Evolutionary conservation across 257 asterid genomes (phyloP), one percentile per base, ranked within the genome.

Genomic region (Vinca minor): DNA sequence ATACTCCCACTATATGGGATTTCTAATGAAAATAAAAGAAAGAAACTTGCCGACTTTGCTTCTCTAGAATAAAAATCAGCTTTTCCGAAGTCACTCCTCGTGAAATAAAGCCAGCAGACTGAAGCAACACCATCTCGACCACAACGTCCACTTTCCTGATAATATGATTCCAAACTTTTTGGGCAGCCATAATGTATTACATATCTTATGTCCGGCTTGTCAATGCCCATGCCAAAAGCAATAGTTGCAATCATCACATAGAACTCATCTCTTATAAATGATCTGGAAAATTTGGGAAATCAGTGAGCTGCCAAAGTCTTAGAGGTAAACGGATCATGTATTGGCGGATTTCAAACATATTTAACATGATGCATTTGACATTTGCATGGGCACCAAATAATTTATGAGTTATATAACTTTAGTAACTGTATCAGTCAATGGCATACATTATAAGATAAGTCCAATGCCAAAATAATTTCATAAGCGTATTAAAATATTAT

Each of bases 191-290:
- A 88, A 66, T 91, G 98, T 72, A 88, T 86, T 71, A 88, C 95
- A 66, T 88, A 78, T 72, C 96, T 86, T 69, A 91, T 76, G 70
- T 91, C 86, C 64, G 98, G 96, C 76, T 91, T 91, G 79, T 91
- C 96, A 56, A 91, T 91, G 35, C 98, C 98, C 98, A 91, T 91
- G 75, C 98, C 98, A 72, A 91, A 91, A 68, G 98, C 96, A 76
- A 91, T 71, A 74, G 98, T 91, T 69, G 96, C 96, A 66, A 88
- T 87, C 96, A 91, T 91, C 68, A 86, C 95, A 81, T 81, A 83
- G 76, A 86, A 80, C 70, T 91, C 98, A 77, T 91, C 98, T 79
- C 94, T 81, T 74, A 88, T 91, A 78, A 88, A 91, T 71, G 92
- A 79, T 79, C 98, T 91, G 88, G 64, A 69, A 67, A 77, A 74